phyloP scores from a whole-genome alignment of 2,329 filamentous ascomycete genomes.

The Ascochyta pisi region DNA sequence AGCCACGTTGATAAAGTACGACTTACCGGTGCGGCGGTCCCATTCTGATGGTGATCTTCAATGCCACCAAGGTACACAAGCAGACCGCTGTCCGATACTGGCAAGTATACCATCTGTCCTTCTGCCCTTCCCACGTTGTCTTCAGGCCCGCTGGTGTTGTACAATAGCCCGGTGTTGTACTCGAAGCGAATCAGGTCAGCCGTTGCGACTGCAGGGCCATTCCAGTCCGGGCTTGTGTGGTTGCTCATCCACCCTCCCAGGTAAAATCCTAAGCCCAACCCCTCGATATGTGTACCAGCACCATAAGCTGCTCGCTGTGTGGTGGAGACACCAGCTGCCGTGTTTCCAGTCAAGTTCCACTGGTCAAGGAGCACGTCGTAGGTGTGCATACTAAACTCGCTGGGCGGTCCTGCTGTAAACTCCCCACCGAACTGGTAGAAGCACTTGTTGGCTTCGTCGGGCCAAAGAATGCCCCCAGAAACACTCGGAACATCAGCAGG shows the following conservation, averaged over 20 bases:
- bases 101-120: slow-evolving; percentile 66
- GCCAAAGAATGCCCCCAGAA: slow-evolving; percentile 62
- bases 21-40: slow-evolving; percentile 49
- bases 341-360: slow-evolving; percentile 59
- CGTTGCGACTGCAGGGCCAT: slow-evolving; percentile 56
- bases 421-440: slow-evolving; percentile 70
- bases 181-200: slow-evolving; percentile 63
- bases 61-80: slow-evolving; percentile 69
- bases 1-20: background rate
- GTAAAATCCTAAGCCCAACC: slow-evolving; percentile 65
- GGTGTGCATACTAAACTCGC: slow-evolving; percentile 59
- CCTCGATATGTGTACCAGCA: slow-evolving; percentile 62
- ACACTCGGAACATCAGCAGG: slow-evolving; percentile 63
- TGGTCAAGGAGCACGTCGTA: slow-evolving; percentile 65
- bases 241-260: slow-evolving; percentile 69
- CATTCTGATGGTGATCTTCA: slow-evolving; percentile 56
- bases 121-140: slow-evolving; percentile 64
- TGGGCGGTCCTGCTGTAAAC: slow-evolving; percentile 52
- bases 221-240: slow-evolving; percentile 60
- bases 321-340: slow-evolving; percentile 48
- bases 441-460: slow-evolving; percentile 67
- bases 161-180: slow-evolving; percentile 60
- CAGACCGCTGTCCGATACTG: slow-evolving; percentile 65
- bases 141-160: slow-evolving; percentile 62
- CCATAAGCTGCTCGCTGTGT: slow-evolving; percentile 61